These are phyloP conservation scores for Plectosphaerella sp. DNA, from an alignment of 2,329 filamentous ascomycete genomes.

Conservation along the genomic window DNA sequence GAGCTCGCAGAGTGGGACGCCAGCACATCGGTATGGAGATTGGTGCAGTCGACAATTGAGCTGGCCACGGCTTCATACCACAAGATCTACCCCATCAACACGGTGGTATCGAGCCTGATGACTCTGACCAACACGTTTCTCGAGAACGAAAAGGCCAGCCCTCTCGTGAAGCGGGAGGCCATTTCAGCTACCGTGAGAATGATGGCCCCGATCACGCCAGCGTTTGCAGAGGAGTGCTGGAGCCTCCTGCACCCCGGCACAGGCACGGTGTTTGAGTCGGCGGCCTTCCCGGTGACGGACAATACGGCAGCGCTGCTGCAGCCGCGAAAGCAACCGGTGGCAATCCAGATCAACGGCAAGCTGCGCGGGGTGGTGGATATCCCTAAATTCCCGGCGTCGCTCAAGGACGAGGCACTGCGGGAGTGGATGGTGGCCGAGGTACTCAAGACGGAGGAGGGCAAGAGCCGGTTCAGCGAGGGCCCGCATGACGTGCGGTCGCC, in stretches of 20 bases:
- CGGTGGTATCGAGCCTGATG: constrained; percentile 78
- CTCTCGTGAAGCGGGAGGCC: constrained; percentile 42
- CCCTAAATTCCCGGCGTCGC: constrained; percentile 38
- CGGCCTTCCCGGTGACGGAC: constrained; percentile 56
- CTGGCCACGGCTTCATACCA: constrained; percentile 66
- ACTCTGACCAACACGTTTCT: constrained; percentile 68
- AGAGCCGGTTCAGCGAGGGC: constrained; percentile 46
- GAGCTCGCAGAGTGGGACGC: constrained; percentile 31
- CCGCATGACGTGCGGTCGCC: constrained; percentile 42
- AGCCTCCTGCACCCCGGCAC: constrained; percentile 41
- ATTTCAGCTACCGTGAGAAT: constrained; percentile 60
- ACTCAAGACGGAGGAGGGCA: constrained; percentile 56
- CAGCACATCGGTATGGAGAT: constrained; percentile 54
- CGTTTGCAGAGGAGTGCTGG: constrained; percentile 80
- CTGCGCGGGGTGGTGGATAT: constrained; percentile 65
- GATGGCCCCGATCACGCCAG: constrained; percentile 75
- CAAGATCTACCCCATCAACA: constrained; percentile 74
- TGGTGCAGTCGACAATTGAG: constrained; percentile 62
- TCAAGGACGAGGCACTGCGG: constrained; percentile 41
- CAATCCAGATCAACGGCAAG: constrained; percentile 79
- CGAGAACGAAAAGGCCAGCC: constrained; percentile 35
- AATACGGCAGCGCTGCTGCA: constrained; percentile 45
- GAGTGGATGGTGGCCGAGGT: constrained; percentile 61
- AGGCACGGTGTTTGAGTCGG: constrained; percentile 35
- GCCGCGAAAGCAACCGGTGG: constrained; percentile 48